Evolutionary conservation across 495 filamentous ascomycete species (phyloP).

Genomic region (Penicillium lagena): DNA sequence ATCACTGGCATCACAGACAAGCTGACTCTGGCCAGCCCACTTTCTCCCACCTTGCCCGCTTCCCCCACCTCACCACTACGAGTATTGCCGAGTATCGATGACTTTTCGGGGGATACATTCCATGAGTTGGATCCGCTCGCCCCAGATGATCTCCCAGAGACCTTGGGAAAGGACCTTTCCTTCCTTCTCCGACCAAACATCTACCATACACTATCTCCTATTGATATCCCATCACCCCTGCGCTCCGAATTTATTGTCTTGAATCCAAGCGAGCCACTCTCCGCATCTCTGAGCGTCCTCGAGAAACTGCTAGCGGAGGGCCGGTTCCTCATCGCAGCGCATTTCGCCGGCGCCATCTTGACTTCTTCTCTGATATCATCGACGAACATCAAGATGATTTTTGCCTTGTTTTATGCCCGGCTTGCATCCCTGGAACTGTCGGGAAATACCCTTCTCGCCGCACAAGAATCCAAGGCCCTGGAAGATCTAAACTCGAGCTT

Average conservation of each 20-base stretch:
- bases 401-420: slow-evolving; percentile 73
- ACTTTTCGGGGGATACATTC: slow-evolving; percentile 24
- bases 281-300: slow-evolving; percentile 35
- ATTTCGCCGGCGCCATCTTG: slow-evolving; percentile 32
- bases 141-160: slow-evolving; percentile 27
- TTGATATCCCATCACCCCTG: slow-evolving; percentile 61
- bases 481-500: slow-evolving; percentile 68
- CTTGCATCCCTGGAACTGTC: slow-evolving; percentile 75
- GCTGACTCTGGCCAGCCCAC: slow-evolving; percentile 22
- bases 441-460: slow-evolving; percentile 64
- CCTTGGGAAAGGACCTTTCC: slow-evolving; percentile 61
- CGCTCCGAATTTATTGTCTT: slow-evolving; percentile 36
- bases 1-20: neutral
- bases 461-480: slow-evolving; percentile 77
- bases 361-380: slow-evolving; percentile 42
- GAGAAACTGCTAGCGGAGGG: slow-evolving; percentile 68
- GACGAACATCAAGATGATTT: slow-evolving; percentile 57
- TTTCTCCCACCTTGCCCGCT: slow-evolving; percentile 7
- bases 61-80: slow-evolving; percentile 7
- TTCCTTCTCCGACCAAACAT: slow-evolving; percentile 72
- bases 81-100: slow-evolving; percentile 3
- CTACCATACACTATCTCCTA: slow-evolving; percentile 70
- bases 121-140: slow-evolving; percentile 26
- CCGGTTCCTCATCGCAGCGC: slow-evolving; percentile 54
- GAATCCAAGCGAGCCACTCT: slow-evolving; percentile 29